Conservation (phyloP, 2,329 filamentous ascomycete genomes). For the Arthrobotrys conoides region DNA sequence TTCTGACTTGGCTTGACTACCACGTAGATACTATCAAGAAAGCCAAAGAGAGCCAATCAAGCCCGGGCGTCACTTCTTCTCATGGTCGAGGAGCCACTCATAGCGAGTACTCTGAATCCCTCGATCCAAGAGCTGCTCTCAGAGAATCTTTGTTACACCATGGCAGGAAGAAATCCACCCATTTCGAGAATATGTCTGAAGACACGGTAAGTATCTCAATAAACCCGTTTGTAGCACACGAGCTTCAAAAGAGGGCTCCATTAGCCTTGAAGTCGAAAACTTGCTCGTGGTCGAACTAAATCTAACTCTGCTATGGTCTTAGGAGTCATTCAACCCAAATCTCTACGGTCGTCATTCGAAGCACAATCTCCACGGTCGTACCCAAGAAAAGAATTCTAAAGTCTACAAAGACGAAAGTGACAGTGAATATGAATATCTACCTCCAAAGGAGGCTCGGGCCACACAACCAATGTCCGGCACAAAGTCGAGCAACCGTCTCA, state of each 20-base stretch:
- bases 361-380: neutral
- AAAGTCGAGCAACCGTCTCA: conserved; percentile 9
- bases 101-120: neutral
- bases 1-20: neutral
- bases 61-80: neutral
- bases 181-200: conserved; percentile 3
- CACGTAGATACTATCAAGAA: conserved; percentile 14
- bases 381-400: neutral
- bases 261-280: neutral
- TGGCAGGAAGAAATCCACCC: neutral
- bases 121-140: neutral
- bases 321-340: neutral
- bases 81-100: neutral
- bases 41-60: neutral
- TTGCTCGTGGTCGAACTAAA: no score
- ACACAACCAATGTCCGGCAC: neutral
- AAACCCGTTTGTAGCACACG: neutral
- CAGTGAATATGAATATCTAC: conserved; percentile 20
- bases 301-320: neutral
- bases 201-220: neutral
- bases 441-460: neutral
- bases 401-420: neutral
- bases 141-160: neutral
- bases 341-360: neutral
- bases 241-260: neutral